Percentiles rank a stretch among this genome's conserved stretches.
Evolutionary conservation across 192 early-diverging fungal species (phyloP).

Genomic region (Coemansia asiatica): DNA sequence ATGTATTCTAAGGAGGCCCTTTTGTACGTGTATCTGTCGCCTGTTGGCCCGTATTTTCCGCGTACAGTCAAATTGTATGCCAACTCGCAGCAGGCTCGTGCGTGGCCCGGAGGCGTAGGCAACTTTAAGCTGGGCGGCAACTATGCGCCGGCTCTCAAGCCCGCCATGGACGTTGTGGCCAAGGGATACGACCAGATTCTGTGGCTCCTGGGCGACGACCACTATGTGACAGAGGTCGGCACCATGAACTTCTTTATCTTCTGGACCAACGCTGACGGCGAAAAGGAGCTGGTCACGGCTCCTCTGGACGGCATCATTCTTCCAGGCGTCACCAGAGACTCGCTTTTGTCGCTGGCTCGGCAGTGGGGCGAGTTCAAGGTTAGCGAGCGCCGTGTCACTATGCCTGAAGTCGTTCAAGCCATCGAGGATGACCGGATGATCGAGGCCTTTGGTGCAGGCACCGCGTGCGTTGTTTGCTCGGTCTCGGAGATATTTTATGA

Average conservation of each 20-base stretch:
- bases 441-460: slow-evolving; percentile 97
- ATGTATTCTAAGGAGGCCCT: slow-evolving; percentile 75
- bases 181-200: slow-evolving; percentile 92
- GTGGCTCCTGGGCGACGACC: slow-evolving; percentile 90
- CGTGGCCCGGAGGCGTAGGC: slow-evolving; percentile 96
- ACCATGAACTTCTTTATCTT: slow-evolving; percentile 96
- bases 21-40: slow-evolving; percentile 88
- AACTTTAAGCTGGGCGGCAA: slow-evolving; percentile 87
- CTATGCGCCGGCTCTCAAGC: slow-evolving; percentile 58
- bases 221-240: slow-evolving; percentile 92
- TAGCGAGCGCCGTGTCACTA: slow-evolving; percentile 77
- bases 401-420: slow-evolving; percentile 78
- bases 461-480: slow-evolving; percentile 92
- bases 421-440: slow-evolving; percentile 73
- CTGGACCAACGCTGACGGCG: slow-evolving; percentile 81
- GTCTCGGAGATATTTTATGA: slow-evolving; percentile 84
- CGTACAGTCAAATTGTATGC: slow-evolving; percentile 83
- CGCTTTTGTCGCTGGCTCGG: slow-evolving; percentile 77
- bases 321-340: slow-evolving; percentile 95
- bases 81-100: slow-evolving; percentile 80
- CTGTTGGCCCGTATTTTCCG: slow-evolving; percentile 96
- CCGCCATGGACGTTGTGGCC: slow-evolving; percentile 83
- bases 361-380: slow-evolving; percentile 92
- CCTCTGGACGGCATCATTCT: slow-evolving; percentile 94
- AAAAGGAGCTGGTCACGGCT: slow-evolving; percentile 87